These are phyloP conservation scores for Phytophthora pseudosyringae DNA, from an alignment of 352 stramenopile genomes.

Conservation along the genomic window DNA sequence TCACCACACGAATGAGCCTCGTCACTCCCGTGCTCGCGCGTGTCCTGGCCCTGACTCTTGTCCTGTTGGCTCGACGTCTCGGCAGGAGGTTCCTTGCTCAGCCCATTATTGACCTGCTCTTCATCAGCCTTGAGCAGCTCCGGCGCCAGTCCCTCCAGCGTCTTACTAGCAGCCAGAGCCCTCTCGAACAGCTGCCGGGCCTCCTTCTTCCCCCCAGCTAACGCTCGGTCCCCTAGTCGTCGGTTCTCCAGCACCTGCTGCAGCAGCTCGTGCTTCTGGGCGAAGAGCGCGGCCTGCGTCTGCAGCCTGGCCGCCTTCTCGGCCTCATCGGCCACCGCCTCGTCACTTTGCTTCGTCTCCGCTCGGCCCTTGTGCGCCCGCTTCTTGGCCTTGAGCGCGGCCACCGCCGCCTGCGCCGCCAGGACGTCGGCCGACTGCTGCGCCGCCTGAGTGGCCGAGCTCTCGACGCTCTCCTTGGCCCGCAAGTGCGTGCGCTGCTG, in stretches of 20 bases:
- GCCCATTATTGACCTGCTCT: conserved; percentile 17
- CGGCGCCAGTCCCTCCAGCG: conserved; percentile 51
- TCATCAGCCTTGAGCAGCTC: conserved; percentile 41
- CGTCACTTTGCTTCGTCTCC: neutral
- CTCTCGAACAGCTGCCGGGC: conserved; percentile 40
- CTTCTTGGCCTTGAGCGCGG: conserved; percentile 69
- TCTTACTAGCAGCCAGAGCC: conserved; percentile 39
- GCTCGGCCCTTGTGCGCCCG: conserved; percentile 9
- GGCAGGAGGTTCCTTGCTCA: conserved; percentile 6
- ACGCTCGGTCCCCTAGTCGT: conserved; percentile 41
- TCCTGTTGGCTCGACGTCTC: conserved; percentile 8
- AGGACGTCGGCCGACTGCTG: conserved; percentile 68
- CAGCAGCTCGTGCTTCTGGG: conserved; percentile 61
- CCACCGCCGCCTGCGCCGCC: conserved; percentile 68
- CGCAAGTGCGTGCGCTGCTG: conserved; percentile 41
- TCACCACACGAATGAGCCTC: conserved; percentile 20
- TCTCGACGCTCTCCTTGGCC: conserved; percentile 63
- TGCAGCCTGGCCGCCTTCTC: conserved; percentile 31
- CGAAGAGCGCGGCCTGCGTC: conserved; percentile 42
- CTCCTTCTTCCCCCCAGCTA: conserved; percentile 12
- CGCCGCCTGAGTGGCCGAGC: conserved; percentile 42
- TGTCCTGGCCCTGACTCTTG: neutral
- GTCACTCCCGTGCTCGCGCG: conserved; percentile 10
- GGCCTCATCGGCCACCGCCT: neutral
- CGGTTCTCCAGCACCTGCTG: conserved; percentile 51